Conservation (phyloP, 495 filamentous ascomycete genomes). For the Barbatosphaeria neglecta region DNA sequence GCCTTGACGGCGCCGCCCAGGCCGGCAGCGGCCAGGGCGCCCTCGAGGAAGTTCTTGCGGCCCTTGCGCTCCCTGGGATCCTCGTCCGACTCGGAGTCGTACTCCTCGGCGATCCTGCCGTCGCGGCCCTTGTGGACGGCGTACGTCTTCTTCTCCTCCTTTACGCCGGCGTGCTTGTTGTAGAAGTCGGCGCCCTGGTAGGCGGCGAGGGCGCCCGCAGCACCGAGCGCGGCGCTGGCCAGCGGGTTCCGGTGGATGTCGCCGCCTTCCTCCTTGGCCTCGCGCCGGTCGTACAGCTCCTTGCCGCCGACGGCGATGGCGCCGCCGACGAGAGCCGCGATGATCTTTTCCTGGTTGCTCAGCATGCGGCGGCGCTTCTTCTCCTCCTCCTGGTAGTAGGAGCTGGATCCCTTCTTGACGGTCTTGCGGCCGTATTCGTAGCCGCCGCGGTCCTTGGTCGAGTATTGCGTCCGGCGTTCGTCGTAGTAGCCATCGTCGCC, state of each 20-base stretch:
- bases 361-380: constrained; percentile 34
- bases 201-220: constrained; percentile 41
- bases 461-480: constrained; percentile 26
- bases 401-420: constrained; percentile 19
- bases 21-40: constrained; percentile 54
- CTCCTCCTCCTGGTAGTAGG: constrained; percentile 34
- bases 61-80: constrained; percentile 36
- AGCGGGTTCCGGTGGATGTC: constrained; percentile 39
- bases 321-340: constrained; percentile 41
- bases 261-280: constrained; percentile 30
- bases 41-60: constrained; percentile 62
- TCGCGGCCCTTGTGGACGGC: constrained; percentile 29
- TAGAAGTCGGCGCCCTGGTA: constrained; percentile 44
- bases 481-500: constrained; percentile 34
- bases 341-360: constrained; percentile 47
- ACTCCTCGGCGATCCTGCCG: constrained; percentile 27
- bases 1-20: constrained; percentile 52
- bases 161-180: constrained; percentile 37
- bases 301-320: constrained; percentile 42
- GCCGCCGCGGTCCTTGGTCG: constrained; percentile 24
- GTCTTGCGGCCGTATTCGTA: constrained; percentile 36
- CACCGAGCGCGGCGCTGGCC: constrained; percentile 40
- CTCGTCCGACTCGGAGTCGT: constrained; percentile 43
- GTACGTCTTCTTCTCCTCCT: constrained; percentile 32
- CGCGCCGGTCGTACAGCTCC: constrained; percentile 43